These are phyloP conservation scores for Meyerozyma sp. DNA, from an alignment of 1,139 yeast genomes.

Conservation along the genomic window DNA sequence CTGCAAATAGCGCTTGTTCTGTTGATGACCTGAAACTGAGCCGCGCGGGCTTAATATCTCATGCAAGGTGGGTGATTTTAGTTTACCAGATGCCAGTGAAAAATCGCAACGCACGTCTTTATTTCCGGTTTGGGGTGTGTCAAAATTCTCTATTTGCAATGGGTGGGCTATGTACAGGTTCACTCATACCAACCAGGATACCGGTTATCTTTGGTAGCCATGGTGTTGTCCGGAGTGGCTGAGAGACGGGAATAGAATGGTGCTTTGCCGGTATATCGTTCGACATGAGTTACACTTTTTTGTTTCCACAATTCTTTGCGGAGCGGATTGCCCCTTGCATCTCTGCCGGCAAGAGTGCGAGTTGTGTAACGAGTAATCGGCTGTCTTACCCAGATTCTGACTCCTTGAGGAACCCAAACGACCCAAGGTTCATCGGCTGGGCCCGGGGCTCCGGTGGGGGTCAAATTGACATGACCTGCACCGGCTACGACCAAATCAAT, in stretches of 20 bases:
- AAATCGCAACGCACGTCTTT: too few relatives aligned
- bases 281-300: slow-evolving; percentile 23
- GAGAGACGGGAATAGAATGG: slow-evolving; percentile 25
- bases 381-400: slow-evolving; percentile 28
- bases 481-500: slow-evolving; percentile 66
- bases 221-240: slow-evolving; percentile 5
- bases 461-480: slow-evolving; percentile 60
- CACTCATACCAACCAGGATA: slow-evolving; percentile 1
- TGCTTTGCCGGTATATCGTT: slow-evolving; percentile 17
- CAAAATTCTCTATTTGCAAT: not conserved
- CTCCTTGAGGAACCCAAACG: slow-evolving; percentile 27
- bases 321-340: slow-evolving; percentile 26
- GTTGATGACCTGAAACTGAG: too few relatives aligned
- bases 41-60: too few relatives aligned
- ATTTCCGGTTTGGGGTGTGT: not conserved
- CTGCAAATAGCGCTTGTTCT: too few relatives aligned
- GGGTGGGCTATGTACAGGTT: slow-evolving; percentile 7
- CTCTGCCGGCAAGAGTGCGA: slow-evolving; percentile 33
- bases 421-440: slow-evolving; percentile 23
- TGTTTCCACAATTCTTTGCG: slow-evolving; percentile 23
- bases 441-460: slow-evolving; percentile 50
- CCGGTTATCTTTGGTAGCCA: not conserved
- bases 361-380: slow-evolving; percentile 32
- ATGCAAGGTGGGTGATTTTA: too few relatives aligned
- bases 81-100: too few relatives aligned